Conservation (phyloP, 2,329 filamentous ascomycete species). For the Aspergillus luchuensis region DNA sequence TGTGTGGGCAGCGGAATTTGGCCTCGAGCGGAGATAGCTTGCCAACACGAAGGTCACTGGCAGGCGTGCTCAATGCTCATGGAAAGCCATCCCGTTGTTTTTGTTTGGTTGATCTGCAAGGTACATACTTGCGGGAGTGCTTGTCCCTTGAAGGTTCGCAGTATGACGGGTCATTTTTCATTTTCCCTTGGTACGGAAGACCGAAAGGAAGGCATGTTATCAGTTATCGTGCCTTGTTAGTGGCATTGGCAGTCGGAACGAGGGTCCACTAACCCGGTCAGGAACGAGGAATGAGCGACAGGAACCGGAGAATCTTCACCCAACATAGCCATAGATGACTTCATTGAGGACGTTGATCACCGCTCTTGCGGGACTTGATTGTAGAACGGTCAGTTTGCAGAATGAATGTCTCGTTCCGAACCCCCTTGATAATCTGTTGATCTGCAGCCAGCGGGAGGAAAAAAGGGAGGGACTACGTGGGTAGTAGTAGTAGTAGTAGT, state of each 20-base stretch:
- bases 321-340: constrained; percentile 17
- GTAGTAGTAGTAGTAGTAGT: background rate
- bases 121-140: background rate
- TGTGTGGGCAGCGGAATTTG: background rate
- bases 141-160: background rate
- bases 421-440: background rate
- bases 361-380: background rate
- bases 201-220: background rate
- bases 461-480: background rate
- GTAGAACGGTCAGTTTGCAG: background rate
- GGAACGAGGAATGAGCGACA: constrained; percentile 23
- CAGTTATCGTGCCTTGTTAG: constrained; percentile 1
- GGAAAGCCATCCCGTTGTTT: background rate
- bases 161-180: background rate
- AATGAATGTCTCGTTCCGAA: too few species aligned
- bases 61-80: background rate
- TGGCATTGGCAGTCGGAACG: constrained; percentile 4
- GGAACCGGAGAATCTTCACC: constrained; percentile 14
- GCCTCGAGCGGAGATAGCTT: background rate
- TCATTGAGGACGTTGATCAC: constrained; percentile 12
- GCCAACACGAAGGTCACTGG: background rate
- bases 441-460: background rate
- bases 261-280: constrained; percentile 20
- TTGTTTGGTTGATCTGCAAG: background rate
- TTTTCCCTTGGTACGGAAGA: background rate